Evolutionary conservation across 371 early-diverging fungal species (phyloP).

Genomic region (Fennellomyces sp.): DNA sequence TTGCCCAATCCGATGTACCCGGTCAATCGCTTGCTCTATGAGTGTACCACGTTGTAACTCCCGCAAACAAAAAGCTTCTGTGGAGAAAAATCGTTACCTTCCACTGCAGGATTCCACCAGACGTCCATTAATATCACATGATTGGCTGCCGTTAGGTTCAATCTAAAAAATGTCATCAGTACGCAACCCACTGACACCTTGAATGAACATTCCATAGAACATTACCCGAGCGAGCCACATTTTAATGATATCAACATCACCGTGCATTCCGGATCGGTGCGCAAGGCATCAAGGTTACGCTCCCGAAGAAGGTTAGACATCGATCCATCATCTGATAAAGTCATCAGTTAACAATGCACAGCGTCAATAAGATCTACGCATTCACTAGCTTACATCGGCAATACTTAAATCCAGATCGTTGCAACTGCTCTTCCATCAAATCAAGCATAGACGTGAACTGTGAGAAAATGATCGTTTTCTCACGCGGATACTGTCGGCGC

Average conservation of each 20-base stretch:
- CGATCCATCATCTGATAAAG: conserved; percentile 55
- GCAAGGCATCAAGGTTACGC: conserved; percentile 49
- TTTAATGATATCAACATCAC: conserved; percentile 73
- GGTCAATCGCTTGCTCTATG: conserved; percentile 83
- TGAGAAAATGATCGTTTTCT: conserved; percentile 87
- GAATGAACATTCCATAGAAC: background rate
- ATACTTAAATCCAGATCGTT: conserved; percentile 57
- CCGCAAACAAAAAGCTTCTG: no score
- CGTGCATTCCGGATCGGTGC: conserved; percentile 50
- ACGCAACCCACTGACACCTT: background rate
- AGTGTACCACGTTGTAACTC: background rate
- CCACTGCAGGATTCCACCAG: conserved; percentile 91
- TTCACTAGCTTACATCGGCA: conserved; percentile 62
- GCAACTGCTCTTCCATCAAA: conserved; percentile 71
- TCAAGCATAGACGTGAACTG: conserved; percentile 84
- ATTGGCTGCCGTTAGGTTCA: conserved; percentile 77
- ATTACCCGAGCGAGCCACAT: conserved; percentile 72
- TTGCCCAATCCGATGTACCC: conserved; percentile 89
- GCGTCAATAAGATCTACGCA: no score
- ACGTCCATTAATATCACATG: conserved; percentile 77
- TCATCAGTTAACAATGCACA: no score
- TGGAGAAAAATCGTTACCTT: conserved; percentile 37
- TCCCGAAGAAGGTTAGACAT: conserved; percentile 48
- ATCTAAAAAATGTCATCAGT: conserved; percentile 33
- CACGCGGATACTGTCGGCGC: conserved; percentile 28